Conservation (phyloP, 75 land plant species). For the Sequoiadendron giganteum region DNA sequence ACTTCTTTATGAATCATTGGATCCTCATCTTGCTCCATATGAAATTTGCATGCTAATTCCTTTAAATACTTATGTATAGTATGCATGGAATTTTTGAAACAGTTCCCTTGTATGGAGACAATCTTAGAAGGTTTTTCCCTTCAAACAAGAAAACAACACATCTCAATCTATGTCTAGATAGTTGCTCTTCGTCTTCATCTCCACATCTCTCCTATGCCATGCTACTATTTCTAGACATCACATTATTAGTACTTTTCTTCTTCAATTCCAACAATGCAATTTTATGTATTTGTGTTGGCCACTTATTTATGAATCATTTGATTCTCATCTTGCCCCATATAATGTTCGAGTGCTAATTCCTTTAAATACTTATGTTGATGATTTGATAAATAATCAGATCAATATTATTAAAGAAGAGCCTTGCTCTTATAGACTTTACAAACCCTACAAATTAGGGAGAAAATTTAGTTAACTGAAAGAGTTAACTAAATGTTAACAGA, state of each 20-base stretch:
- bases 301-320: not conserved
- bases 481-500: too few relatives aligned
- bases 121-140: too few relatives aligned
- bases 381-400: too few relatives aligned
- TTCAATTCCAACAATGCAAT: not conserved
- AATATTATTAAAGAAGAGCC: too few relatives aligned
- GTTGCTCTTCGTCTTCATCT: not conserved
- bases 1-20: not conserved
- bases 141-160: not conserved
- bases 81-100: too few relatives aligned
- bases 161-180: not conserved
- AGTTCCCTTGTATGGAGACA: too few relatives aligned
- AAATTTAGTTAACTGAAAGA: too few relatives aligned
- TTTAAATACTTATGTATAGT: too few relatives aligned
- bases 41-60: too few relatives aligned
- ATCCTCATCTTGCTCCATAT: not conserved
- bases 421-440: too few relatives aligned
- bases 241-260: not conserved
- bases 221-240: not conserved
- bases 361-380: not conserved
- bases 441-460: too few relatives aligned
- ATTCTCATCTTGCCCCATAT: not conserved
- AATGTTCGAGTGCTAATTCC: not conserved
- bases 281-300: not conserved
- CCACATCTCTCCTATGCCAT: not conserved